Conservation (phyloP, 176 grass and related monocot genomes). For the Oryza rufipogon region DNA sequence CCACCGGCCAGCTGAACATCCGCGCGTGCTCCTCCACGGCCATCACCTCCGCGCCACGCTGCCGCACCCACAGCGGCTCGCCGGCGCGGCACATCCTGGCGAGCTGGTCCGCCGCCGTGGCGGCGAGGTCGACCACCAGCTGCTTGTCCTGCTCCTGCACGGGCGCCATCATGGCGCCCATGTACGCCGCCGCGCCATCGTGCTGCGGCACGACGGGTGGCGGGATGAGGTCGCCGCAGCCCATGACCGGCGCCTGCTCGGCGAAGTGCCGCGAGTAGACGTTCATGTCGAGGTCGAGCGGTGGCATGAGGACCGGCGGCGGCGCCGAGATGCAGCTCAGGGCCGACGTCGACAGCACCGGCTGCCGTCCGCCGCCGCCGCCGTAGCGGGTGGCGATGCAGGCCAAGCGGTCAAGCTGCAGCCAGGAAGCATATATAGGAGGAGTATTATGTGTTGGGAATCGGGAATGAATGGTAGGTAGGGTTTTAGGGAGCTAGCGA, state of each 20-base stretch:
- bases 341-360: constrained; percentile 31
- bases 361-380: constrained; percentile 39
- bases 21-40: constrained; percentile 60
- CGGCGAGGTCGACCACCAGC: constrained; percentile 71
- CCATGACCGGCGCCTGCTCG: constrained; percentile 54
- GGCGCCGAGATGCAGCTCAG: constrained; percentile 47
- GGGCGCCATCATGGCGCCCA: constrained; percentile 21
- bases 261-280: constrained; percentile 80
- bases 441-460: neutral
- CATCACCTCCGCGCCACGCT: constrained; percentile 44
- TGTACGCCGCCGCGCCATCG: constrained; percentile 22
- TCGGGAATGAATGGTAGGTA: neutral
- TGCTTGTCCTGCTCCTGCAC: constrained; percentile 78
- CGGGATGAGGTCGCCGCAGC: constrained; percentile 56
- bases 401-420: constrained; percentile 83
- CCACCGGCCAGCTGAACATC: constrained; percentile 70
- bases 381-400: constrained; percentile 72
- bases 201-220: constrained; percentile 34
- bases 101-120: constrained; percentile 66
- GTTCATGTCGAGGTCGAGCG: constrained; percentile 88
- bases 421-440: neutral
- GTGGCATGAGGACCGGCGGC: constrained; percentile 53
- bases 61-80: constrained; percentile 64
- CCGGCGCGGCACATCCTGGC: constrained; percentile 58
- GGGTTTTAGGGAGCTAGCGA: neutral